A percentile compares a stretch with the other conserved stretches of the same genome.
phyloP scores from a whole-genome alignment of 192 early-diverging fungal species.

The Backusella psychrophila region DNA sequence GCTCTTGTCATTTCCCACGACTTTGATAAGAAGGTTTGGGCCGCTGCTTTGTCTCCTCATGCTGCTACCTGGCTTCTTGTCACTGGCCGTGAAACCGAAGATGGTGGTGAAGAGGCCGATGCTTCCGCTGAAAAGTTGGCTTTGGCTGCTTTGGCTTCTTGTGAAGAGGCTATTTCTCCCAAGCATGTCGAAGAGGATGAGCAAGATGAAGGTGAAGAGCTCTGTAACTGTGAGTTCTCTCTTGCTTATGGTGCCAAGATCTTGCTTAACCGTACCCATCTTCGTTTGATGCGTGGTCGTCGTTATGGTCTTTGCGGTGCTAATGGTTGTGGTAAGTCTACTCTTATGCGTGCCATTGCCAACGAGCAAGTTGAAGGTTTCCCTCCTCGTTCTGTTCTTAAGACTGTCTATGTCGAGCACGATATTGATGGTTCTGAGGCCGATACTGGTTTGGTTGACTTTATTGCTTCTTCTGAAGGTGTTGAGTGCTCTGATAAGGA shows the following conservation, averaged over 20 bases:
- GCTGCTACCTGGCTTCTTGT: constrained; percentile 47
- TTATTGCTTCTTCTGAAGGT: constrained; percentile 56
- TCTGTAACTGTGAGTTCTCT: constrained; percentile 79
- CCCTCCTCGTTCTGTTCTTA: constrained; percentile 68
- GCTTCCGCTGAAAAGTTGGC: constrained; percentile 54
- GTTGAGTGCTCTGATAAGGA: constrained; percentile 52
- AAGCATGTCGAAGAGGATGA: constrained; percentile 36
- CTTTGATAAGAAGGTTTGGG: constrained; percentile 66
- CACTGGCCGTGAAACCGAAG: constrained; percentile 24
- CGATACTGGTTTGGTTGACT: constrained; percentile 66
- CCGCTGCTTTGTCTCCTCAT: constrained; percentile 53
- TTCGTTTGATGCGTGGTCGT: constrained; percentile 69
- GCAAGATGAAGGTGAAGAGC: constrained; percentile 55
- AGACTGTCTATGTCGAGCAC: constrained; percentile 82
- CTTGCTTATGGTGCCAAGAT: constrained; percentile 85
- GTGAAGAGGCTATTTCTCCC: constrained; percentile 45
- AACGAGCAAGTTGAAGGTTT: constrained; percentile 81
- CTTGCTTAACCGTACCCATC: constrained; percentile 65
- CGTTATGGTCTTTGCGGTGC: constrained; percentile 82
- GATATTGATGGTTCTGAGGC: constrained; percentile 72
- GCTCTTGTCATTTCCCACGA: constrained; percentile 59
- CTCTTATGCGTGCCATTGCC: constrained; percentile 84
- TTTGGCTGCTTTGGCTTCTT: constrained; percentile 42
- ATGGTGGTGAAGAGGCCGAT: constrained; percentile 34
- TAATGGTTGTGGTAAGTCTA: constrained; percentile 79